Conservation (phyloP, 257 asterid species). For the Salvia hispanica region DNA sequence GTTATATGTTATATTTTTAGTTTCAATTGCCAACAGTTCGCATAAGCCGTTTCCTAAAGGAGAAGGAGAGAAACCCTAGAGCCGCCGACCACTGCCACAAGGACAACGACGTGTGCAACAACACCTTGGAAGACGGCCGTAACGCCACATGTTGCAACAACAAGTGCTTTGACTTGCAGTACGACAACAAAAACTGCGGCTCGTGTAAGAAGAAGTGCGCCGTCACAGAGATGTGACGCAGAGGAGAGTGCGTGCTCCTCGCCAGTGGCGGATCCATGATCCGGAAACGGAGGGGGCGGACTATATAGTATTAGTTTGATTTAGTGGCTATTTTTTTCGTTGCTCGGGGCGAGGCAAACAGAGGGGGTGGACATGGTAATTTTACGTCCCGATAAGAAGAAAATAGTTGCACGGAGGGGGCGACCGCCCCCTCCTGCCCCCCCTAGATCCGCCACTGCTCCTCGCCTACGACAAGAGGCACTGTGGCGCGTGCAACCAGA, state of each 20-base stretch:
- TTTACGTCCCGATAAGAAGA: no score
- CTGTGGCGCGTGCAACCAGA: slow-evolving; percentile 53
- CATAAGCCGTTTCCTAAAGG: slow-evolving; percentile 52
- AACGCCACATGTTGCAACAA: slow-evolving; percentile 68
- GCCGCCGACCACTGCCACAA: slow-evolving; percentile 63
- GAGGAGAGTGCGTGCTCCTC: slow-evolving; percentile 59
- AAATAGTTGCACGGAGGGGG: no score
- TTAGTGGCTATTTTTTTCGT: no score
- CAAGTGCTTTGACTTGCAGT: slow-evolving; percentile 55
- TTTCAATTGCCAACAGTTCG: no score
- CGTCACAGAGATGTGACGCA: slow-evolving; percentile 53
- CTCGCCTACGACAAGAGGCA: slow-evolving; percentile 60
- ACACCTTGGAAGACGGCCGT: slow-evolving; percentile 39
- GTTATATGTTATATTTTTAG: no score
- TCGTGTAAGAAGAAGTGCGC: slow-evolving; percentile 60
- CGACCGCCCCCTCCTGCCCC: no score
- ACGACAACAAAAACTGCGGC: slow-evolving; percentile 58
- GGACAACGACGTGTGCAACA: slow-evolving; percentile 47
- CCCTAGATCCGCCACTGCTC: no score
- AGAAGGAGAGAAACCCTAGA: slow-evolving; percentile 48
- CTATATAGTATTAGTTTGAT: no score
- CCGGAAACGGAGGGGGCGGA: no score
- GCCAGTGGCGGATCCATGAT: no score
- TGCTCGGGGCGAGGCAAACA: no score
- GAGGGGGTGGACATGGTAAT: no score